Evolutionary conservation across 2,329 filamentous ascomycete genomes (phyloP), one percentile per base, ranked within the genome.

Genomic region (Ciborinia camelliae): DNA sequence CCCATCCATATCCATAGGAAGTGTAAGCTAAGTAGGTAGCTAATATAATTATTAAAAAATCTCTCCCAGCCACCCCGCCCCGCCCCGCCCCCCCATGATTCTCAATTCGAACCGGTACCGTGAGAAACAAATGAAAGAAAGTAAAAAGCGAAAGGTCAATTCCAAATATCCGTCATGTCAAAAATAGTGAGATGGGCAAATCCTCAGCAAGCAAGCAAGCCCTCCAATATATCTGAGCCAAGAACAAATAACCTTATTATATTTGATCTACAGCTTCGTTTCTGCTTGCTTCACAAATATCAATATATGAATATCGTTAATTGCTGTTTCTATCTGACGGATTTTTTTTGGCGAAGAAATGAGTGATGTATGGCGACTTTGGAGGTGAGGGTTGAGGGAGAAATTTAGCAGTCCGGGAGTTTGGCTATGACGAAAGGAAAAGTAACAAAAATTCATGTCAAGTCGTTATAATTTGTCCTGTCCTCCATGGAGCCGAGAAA

Each of bases 31-130:
- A 41, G 41, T 47, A 58, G 47, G 41, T 53, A 57, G 61, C 61
- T 47, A 63, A 63, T 63, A 63, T 63, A 48, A 57, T 55, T 63
- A 63, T 57, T 57, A 47, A 63, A 63, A 54, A 35, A 45, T 28
- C 15, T 18, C 23, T 23, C 35, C 39, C 15, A n/a, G n/a, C 39
- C 39, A 7, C n/a, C 12, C 54, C 26, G n/a, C 23, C 53, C 35
- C 41, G 30, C 55, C n/a, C 12, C 54, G 18, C n/a, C 23, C 53
- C 35, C 41, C 41, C 55, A 18, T 35, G 28, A 35, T 32, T 45
- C 41, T 23, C n/a, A 47, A 47, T 30, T 45, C 7, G 53, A 58
- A 53, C 37, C n/a, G 14, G 28, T 45, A 18, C 28, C 55, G 26
- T 14, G 5, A 18, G 23, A 23, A 26, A 58, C 55, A 47, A 58